Evolutionary conservation across 1,284 basidiomycete genomes (phyloP), one percentile per base, ranked within the genome.

Genomic region (Leccinum fuscescens): DNA sequence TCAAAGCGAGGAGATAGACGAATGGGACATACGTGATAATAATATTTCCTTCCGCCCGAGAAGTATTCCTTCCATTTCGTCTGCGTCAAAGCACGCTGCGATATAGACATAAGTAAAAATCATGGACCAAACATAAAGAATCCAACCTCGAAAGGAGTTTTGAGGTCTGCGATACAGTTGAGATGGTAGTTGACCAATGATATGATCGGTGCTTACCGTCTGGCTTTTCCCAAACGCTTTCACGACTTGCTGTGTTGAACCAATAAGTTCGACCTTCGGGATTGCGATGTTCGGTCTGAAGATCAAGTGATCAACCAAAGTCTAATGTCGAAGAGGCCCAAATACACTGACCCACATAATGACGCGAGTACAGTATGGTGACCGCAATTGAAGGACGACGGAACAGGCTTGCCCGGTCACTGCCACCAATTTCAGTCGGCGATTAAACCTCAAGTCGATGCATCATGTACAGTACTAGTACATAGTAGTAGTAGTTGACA

Each of bases 31-130:
- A 29, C 29, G 29, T 29, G 29, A 29, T 29, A 29, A 29, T 29
- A 29, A 29, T 29, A 29, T 29, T 29, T 29, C 29, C 29, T 29
- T 29, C 29, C 29, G 29, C 29, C 29, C 29, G 29, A 92, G 65
- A 91, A 89, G 72, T 96, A 96, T 75, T 96, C 93, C 69, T 95
- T 96, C 94, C 94, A 97, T 73, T 86, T 83, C n/a, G n/a, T n/a
- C n/a, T n/a, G n/a, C n/a, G n/a, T n/a, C n/a, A n/a, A n/a, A n/a
- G n/a, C n/a, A n/a, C n/a, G 20, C 20, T 22, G 20, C 20, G 20
- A 22, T 22, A 22, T 22, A 22, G 20, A 22, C 20, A 22, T 22
- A 22, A n/a, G n/a, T n/a, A 22, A 22, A 22, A 22, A 22, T 22
- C 20, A 22, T 2, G 20, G 20, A 2, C 20, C 20, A n/a, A 48